Evolutionary conservation across 2,329 filamentous ascomycete genomes (phyloP), one percentile per base, ranked within the genome.

Genomic region (Dactylellina cionopaga): DNA sequence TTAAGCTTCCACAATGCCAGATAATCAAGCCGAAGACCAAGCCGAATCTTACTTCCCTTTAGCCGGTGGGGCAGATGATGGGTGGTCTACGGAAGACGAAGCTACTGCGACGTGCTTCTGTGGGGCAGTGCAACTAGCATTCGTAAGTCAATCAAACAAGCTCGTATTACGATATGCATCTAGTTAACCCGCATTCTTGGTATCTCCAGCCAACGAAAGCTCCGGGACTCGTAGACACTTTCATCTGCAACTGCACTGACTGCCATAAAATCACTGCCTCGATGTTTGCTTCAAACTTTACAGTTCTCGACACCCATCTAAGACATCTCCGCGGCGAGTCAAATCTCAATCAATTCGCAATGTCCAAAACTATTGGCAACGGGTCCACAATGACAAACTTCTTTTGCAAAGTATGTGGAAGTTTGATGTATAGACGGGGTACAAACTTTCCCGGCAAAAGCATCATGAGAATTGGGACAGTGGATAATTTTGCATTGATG

Each of bases 221-320:
- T 0, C 81, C 81, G 0, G 83, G 81, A 7, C 77, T 88, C 0
- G 72, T 84, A 15, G 79, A 80, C 69, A 83, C 81, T 3, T 88
- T 88, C 76, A 75, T 88, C 75, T 89, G 86, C 79, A 82, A 89
- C 80, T 89, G 87, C 78, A 77, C 80, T 31, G 86, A 89, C 79
- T 89, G 86, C 79, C 85, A 81, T 76, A 89, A 89, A 75, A 81
- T 89, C 70, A 88, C 85, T 0, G 85, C 86, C 0, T 87, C 86
- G 0, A 87, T 88, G 84, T 88, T 87, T 79, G 84, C 85, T 1
- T 84, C 85, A 58, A 88, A 86, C 79, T 87, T 89, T 76, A 81
- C 81, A 66, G 78, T 87, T 39, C 73, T 76, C 9, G 81, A 86
- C 76, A 76, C 77, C 0, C 66, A 83, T 64, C 75, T 87, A 0